Evolutionary conservation across 2,329 filamentous ascomycete genomes (phyloP).

Genomic region (Aureobasidium melanogenum): DNA sequence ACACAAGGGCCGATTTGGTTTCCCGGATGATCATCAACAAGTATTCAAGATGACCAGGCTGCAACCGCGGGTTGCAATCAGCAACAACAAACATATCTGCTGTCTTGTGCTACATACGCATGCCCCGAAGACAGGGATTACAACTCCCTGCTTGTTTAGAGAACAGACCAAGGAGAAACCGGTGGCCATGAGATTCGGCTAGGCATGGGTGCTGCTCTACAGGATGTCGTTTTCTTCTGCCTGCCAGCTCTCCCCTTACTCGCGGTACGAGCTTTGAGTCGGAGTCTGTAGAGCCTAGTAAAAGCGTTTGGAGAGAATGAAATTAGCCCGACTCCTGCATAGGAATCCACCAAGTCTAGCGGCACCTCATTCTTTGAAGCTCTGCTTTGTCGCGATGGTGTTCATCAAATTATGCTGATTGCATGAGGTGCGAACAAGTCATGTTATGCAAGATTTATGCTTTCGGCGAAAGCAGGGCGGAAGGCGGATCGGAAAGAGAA

Average conservation of each 20-base stretch:
- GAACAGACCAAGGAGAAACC: not conserved
- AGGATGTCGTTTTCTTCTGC: not conserved
- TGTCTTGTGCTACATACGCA: not conserved
- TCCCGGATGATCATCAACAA: not conserved
- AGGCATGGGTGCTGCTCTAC: not conserved
- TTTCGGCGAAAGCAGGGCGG: not conserved
- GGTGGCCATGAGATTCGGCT: not conserved
- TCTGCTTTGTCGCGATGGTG: not conserved
- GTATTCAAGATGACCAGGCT: not conserved
- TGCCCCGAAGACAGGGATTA: not conserved
- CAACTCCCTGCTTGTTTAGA: not conserved
- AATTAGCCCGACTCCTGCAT: slow-evolving; percentile 6
- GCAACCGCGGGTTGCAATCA: not conserved
- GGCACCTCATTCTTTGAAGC: not conserved
- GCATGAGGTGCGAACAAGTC: not conserved
- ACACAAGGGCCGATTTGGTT: not conserved
- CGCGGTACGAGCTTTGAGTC: not conserved
- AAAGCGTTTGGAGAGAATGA: not conserved
- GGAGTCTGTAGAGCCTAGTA: too few relatives aligned
- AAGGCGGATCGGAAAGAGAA: not conserved
- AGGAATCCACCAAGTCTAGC: not conserved
- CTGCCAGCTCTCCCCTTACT: not conserved
- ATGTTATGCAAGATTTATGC: not conserved
- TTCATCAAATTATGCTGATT: not conserved
- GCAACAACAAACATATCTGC: not conserved